Conservation (phyloP, 2,329 filamentous ascomycete species). For the Clonostachys sp. region DNA sequence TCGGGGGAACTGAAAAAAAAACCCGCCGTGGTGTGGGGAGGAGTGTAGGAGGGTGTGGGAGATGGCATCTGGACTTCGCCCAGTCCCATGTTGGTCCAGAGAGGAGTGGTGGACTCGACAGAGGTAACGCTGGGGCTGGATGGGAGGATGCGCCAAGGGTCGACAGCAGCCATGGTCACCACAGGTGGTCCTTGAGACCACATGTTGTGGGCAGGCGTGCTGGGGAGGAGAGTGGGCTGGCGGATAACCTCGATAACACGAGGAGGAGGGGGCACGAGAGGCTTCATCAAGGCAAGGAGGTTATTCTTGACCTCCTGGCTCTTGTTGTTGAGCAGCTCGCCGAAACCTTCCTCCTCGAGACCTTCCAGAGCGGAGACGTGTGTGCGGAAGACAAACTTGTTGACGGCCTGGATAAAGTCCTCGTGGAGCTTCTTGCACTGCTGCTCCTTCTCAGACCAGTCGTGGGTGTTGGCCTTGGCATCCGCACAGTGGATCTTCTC, state of each 20-base stretch:
- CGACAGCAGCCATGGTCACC: slow-evolving; percentile 64
- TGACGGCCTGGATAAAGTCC: slow-evolving; percentile 92
- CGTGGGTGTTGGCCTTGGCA: slow-evolving; percentile 81
- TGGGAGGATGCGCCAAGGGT: slow-evolving; percentile 86
- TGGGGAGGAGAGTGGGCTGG: slow-evolving; percentile 80
- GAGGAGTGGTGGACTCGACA: slow-evolving; percentile 62
- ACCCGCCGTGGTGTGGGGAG: slow-evolving; percentile 65
- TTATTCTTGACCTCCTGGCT: slow-evolving; percentile 89
- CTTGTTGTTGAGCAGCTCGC: slow-evolving; percentile 86
- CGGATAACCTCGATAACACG: slow-evolving; percentile 86
- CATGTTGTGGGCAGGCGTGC: slow-evolving; percentile 71
- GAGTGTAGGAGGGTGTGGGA: slow-evolving; percentile 72
- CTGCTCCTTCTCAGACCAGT: slow-evolving; percentile 94
- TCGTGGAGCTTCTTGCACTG: slow-evolving; percentile 97
- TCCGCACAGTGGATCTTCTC: slow-evolving; percentile 92
- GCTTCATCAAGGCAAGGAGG: slow-evolving; percentile 81
- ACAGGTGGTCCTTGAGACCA: slow-evolving; percentile 72
- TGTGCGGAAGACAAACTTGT: slow-evolving; percentile 94
- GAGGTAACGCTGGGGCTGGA: slow-evolving; percentile 77
- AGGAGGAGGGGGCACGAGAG: slow-evolving; percentile 80
- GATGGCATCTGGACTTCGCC: slow-evolving; percentile 72
- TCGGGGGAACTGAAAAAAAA: slow-evolving; percentile 79
- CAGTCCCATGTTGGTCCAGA: slow-evolving; percentile 78
- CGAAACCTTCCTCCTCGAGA: slow-evolving; percentile 91
- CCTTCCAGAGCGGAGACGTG: slow-evolving; percentile 87